Evolutionary conservation across 2,329 filamentous ascomycete species (phyloP).

Genomic region (Aspergillus unguis): DNA sequence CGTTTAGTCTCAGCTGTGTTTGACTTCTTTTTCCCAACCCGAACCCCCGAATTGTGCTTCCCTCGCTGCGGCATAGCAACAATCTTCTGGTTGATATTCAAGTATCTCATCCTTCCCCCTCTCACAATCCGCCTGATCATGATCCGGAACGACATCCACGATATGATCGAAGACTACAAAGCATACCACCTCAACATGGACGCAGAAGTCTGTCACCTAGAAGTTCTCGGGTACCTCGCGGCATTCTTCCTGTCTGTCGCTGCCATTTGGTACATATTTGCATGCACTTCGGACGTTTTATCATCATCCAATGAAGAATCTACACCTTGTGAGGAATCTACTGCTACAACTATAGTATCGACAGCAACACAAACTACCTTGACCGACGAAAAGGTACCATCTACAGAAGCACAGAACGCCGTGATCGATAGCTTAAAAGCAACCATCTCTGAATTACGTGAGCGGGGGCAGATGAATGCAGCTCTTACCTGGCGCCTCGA

Average conservation of each 20-base stretch:
- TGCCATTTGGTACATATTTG: not conserved
- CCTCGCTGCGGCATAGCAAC: slow-evolving; percentile 3
- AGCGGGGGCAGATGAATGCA: no score
- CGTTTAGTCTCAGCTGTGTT: not conserved
- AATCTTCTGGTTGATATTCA: not conserved
- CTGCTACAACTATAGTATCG: no score
- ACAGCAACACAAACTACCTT: no score
- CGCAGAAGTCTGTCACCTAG: not conserved
- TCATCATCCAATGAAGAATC: not conserved
- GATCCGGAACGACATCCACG: slow-evolving; percentile 10
- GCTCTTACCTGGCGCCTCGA: no score
- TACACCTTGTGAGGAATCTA: not conserved
- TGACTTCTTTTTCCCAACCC: slow-evolving; percentile 12
- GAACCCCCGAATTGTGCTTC: slow-evolving; percentile 4
- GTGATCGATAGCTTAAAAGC: no score
- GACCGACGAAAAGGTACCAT: no score
- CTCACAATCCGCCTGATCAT: slow-evolving; percentile 8
- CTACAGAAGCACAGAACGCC: no score
- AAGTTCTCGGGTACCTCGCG: not conserved
- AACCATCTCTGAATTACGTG: no score
- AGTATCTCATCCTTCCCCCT: slow-evolving; percentile 6
- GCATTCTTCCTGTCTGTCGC: not conserved
- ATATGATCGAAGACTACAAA: not conserved
- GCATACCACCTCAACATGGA: not conserved
- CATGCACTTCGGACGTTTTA: no score